Evolutionary conservation across 495 filamentous ascomycete genomes (phyloP).

Genomic region (Podospora conica): DNA sequence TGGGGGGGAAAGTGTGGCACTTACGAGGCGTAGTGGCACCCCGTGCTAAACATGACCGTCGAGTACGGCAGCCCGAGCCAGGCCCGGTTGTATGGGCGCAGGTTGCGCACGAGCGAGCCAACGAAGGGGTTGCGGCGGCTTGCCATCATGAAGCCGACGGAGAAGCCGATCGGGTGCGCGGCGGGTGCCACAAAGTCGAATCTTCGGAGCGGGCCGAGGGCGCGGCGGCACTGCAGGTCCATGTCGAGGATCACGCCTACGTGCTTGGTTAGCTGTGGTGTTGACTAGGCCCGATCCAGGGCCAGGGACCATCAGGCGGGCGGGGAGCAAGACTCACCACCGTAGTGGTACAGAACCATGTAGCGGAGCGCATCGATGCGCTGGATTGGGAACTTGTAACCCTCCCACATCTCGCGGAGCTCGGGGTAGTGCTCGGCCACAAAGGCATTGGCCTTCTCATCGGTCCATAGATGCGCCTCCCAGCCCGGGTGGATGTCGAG

Average conservation of each 20-base stretch:
- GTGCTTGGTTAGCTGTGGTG: background rate
- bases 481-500: slow-evolving; percentile 34
- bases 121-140: slow-evolving; percentile 30
- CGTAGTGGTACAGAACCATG: slow-evolving; percentile 34
- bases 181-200: slow-evolving; percentile 38
- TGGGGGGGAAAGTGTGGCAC: background rate
- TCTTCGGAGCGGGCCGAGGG: slow-evolving; percentile 33
- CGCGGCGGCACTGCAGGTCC: slow-evolving; percentile 37
- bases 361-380: slow-evolving; percentile 34
- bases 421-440: slow-evolving; percentile 29
- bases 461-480: slow-evolving; percentile 33
- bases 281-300: background rate
- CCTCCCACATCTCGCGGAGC: slow-evolving; percentile 21
- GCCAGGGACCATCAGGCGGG: background rate
- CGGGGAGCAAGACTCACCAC: slow-evolving; percentile 17
- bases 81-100: slow-evolving; percentile 29
- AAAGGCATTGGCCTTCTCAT: slow-evolving; percentile 26
- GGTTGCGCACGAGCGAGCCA: slow-evolving; percentile 26
- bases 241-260: slow-evolving; percentile 36
- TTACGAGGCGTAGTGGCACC: slow-evolving; percentile 39
- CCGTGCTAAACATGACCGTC: slow-evolving; percentile 42
- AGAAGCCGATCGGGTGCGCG: slow-evolving; percentile 36
- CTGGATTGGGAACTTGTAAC: slow-evolving; percentile 32
- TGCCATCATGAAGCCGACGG: slow-evolving; percentile 42
- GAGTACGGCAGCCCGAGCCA: slow-evolving; percentile 39